Conservation (phyloP, 768 basidiomycete genomes). For the Xerocomellus chrysenteron region DNA sequence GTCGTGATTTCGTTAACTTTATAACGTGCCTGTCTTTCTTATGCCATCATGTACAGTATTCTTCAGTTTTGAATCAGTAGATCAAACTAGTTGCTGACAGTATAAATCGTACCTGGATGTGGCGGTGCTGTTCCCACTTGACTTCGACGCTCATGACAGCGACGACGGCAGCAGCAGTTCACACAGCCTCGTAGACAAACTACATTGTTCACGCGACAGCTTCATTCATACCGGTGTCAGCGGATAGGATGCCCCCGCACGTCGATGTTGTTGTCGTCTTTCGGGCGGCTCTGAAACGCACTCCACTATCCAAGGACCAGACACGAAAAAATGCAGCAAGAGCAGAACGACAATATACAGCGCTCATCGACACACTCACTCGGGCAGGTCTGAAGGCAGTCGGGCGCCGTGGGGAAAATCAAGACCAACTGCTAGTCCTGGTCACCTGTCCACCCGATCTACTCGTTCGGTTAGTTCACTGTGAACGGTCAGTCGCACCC, state of each 20-base stretch:
- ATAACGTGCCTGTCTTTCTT: conserved; percentile 6
- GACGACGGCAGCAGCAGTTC: neutral
- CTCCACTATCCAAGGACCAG: conserved; percentile 57
- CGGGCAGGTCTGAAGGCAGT: conserved; percentile 67
- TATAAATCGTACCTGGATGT: neutral
- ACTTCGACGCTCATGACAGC: neutral
- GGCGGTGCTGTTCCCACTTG: neutral
- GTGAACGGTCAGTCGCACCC: conserved; percentile 63
- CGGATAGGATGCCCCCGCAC: conserved; percentile 43
- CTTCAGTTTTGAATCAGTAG: neutral
- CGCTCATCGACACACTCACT: conserved; percentile 59
- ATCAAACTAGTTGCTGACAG: neutral
- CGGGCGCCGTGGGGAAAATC: conserved; percentile 71
- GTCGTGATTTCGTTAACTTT: conserved; percentile 16
- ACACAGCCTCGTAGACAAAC: conserved; percentile 2
- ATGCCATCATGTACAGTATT: conserved; percentile 5
- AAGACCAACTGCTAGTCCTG: conserved; percentile 76
- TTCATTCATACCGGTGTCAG: neutral
- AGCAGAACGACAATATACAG: conserved; percentile 67
- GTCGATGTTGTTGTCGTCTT: conserved; percentile 79
- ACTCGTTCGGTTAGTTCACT: conserved; percentile 62
- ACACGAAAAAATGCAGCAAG: conserved; percentile 59
- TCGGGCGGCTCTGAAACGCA: conserved; percentile 42
- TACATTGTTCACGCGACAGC: neutral
- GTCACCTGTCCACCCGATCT: conserved; percentile 65